Conservation (phyloP, 1,284 basidiomycete species). For the Ustilago xerochloae region DNA sequence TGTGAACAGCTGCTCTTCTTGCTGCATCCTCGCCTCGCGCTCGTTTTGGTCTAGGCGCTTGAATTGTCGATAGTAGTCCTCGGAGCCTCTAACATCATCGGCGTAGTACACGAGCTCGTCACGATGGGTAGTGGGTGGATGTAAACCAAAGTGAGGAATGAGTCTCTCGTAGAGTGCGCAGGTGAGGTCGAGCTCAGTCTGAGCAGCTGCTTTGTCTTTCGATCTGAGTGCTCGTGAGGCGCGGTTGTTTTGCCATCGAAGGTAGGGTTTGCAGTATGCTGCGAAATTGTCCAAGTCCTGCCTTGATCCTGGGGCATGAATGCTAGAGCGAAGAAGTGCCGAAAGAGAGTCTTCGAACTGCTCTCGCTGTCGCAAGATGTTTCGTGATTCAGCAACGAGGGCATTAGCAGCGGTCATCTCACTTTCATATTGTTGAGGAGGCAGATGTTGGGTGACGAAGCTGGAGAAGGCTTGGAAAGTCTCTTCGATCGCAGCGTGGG, state of each 20-base stretch:
- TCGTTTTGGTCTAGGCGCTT: conserved; percentile 28
- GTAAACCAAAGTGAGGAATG: conserved; percentile 34
- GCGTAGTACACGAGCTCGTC: conserved; percentile 34
- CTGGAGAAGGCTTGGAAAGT: conserved; percentile 57
- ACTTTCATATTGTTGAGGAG: conserved; percentile 56
- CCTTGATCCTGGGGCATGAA: conserved; percentile 15
- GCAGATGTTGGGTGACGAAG: conserved; percentile 55
- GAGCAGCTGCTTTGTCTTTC: conserved; percentile 41
- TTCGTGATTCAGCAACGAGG: conserved; percentile 34
- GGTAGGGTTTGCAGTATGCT: conserved; percentile 39
- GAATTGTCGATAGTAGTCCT: conserved; percentile 21
- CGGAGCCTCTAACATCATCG: conserved; percentile 21
- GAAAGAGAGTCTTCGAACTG: conserved; percentile 45
- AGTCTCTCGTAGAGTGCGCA: conserved; percentile 37
- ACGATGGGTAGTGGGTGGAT: conserved; percentile 28
- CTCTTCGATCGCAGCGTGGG: conserved; percentile 45
- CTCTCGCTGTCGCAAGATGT: conserved; percentile 28
- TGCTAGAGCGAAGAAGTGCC: background rate
- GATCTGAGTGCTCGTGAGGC: conserved; percentile 26
- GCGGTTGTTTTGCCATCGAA: conserved; percentile 43
- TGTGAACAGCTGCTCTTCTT: conserved; percentile 34
- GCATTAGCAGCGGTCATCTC: conserved; percentile 55
- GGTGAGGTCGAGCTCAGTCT: conserved; percentile 26
- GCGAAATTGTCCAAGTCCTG: conserved; percentile 23
- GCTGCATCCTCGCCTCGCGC: conserved; percentile 11